Conservation (phyloP, 176 grass and related monocot species). For the Carex scoparia region DNA sequence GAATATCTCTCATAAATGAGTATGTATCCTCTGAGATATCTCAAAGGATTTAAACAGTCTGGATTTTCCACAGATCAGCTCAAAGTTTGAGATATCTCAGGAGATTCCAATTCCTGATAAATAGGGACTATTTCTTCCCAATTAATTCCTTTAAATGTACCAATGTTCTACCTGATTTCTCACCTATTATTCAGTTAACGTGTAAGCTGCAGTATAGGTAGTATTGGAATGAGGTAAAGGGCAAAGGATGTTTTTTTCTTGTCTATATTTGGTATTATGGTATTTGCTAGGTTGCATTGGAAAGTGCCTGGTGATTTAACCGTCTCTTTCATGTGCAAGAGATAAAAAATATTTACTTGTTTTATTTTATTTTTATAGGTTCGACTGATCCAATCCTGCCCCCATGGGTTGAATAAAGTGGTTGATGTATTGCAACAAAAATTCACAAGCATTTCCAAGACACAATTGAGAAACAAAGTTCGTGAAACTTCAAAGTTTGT, state of each 20-base stretch:
- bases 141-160: not conserved
- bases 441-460: conserved; percentile 54
- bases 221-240: not conserved
- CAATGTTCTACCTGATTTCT: not conserved
- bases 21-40: no score
- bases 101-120: not conserved
- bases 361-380: conserved; percentile 42
- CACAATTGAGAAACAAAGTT: conserved; percentile 69
- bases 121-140: not conserved
- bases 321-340: not conserved
- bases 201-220: not conserved
- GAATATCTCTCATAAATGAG: no score
- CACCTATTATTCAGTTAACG: not conserved
- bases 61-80: no score
- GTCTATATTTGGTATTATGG: not conserved
- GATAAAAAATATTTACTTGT: conserved; percentile 17
- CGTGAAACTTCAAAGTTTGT: conserved; percentile 76
- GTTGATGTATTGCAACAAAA: conserved; percentile 65
- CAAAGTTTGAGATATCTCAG: no score
- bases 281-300: not conserved
- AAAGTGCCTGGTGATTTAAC: not conserved
- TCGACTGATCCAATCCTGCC: conserved; percentile 56
- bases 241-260: not conserved
- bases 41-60: no score
- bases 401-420: conserved; percentile 68